Conservation (phyloP, 2,329 filamentous ascomycete genomes). For the Akanthomyces muscarius region DNA sequence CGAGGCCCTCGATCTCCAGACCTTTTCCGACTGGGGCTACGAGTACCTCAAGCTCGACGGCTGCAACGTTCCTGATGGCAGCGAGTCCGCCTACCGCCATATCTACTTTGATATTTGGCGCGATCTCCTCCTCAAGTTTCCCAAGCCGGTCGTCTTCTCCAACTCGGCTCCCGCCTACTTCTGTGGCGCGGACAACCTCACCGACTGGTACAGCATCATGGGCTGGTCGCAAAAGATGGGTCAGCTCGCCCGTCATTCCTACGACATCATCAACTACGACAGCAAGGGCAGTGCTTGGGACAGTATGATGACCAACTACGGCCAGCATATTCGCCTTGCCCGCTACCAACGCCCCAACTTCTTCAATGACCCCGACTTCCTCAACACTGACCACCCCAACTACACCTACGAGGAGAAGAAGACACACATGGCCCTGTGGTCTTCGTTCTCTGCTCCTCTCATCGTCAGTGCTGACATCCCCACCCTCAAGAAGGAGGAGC, state of each 20-base stretch:
- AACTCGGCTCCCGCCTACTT: constrained; percentile 46
- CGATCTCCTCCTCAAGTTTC: constrained; percentile 32
- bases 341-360: constrained; percentile 36
- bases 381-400: constrained; percentile 34
- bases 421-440: constrained; percentile 35
- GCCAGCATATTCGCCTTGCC: constrained; percentile 38
- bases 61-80: constrained; percentile 32
- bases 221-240: constrained; percentile 38
- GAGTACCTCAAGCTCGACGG: constrained; percentile 40
- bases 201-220: constrained; percentile 44
- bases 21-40: constrained; percentile 35
- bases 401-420: constrained; percentile 33
- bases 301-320: constrained; percentile 46
- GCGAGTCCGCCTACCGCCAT: constrained; percentile 23
- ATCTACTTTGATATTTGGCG: constrained; percentile 41
- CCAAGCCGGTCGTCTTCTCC: constrained; percentile 39
- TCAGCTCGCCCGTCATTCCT: constrained; percentile 42
- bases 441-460: constrained; percentile 32
- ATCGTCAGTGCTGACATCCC: constrained; percentile 39
- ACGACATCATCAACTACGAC: constrained; percentile 38
- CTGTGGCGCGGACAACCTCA: constrained; percentile 31
- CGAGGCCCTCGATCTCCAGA: constrained; percentile 39
- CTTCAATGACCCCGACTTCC: constrained; percentile 37
- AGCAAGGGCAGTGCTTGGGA: constrained; percentile 41
- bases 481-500: constrained; percentile 29